Evolutionary conservation across 306 rosid species (phyloP), one percentile per base, ranked within the genome.

Genomic region (Coriaria nepalensis): DNA sequence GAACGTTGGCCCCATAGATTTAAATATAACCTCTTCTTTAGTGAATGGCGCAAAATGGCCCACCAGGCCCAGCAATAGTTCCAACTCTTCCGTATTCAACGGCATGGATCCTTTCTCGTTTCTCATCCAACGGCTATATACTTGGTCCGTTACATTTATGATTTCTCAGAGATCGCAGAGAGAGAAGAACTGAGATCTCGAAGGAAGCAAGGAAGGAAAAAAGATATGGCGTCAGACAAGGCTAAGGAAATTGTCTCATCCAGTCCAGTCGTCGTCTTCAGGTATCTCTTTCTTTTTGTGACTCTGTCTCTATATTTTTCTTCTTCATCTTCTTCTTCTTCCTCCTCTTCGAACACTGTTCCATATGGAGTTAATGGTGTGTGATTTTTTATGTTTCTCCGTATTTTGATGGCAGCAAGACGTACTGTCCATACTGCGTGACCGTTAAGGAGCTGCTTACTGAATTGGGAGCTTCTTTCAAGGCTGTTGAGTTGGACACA

Each of bases 211-310:
- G 10, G 55, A 44, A 29, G 39, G 29, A 42, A 38, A 40, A 47
- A 33, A 33, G 37, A 42, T 12, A 84, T 90, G 97, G 95, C 95
- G 40, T 61, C 75, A 52, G 47, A 83, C 0, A 84, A 84, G 61
- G 92, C 97, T 4, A 79, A 90, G 72, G 94, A 90, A 63, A 59
- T 84, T 49, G 92, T 84, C 2, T 59, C 87, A 7, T 47, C 87
- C 52, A 81, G 79, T 49, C 20, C 92, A 6, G 82, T 81, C 59
- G 78, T 69, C 35, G 94, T 90, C 59, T 90, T 77, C 77, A 90
- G 97, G 97, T 75, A 9, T 44, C 6, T 10, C 35, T 33, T 13
- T 53, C 6, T 15, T 6, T 39, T 5, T 50, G 2, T 10, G 3
- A 11, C 7, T 29, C 6, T 13, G 0, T 33, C 0, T 35, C 34